These are phyloP conservation scores for Boletus rufocinnamomeus DNA, from an alignment of 768 basidiomycete genomes.

Conservation along the genomic window DNA sequence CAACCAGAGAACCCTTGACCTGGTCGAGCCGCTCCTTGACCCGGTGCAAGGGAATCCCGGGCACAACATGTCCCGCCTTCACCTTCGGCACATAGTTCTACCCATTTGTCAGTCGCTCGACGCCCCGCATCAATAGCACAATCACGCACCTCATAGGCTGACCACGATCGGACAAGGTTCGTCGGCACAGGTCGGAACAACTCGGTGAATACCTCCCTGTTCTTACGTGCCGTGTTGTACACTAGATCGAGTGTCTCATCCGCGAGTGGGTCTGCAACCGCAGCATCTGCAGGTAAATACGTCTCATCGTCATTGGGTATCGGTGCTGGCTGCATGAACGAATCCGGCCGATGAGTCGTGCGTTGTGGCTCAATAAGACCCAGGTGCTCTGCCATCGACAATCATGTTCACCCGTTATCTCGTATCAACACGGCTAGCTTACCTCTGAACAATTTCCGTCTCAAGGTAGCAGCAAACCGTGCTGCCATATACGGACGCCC, in stretches of 20 bases:
- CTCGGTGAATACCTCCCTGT: conserved; percentile 84
- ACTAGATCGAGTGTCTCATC: conserved; percentile 60
- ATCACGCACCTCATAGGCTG: conserved; percentile 66
- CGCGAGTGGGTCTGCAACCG: conserved; percentile 78
- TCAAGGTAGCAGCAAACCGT: conserved; percentile 81
- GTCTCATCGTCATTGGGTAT: conserved; percentile 68
- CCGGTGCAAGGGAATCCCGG: conserved; percentile 61
- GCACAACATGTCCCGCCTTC: conserved; percentile 79
- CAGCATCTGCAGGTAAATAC: conserved; percentile 52
- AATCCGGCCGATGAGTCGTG: conserved; percentile 39
- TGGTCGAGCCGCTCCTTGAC: conserved; percentile 75
- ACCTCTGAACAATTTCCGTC: conserved; percentile 85
- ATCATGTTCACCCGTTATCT: conserved; percentile 2
- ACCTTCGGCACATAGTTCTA: conserved; percentile 76
- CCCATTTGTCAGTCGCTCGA: conserved; percentile 10
- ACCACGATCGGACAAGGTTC: conserved; percentile 79
- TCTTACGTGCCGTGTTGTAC: conserved; percentile 71
- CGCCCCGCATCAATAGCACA: conserved; percentile 8
- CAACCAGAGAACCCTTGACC: conserved; percentile 73
- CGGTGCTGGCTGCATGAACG: conserved; percentile 83
- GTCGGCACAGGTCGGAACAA: conserved; percentile 86
- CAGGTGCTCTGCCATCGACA: conserved; percentile 64
- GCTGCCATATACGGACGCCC: conserved; percentile 70
- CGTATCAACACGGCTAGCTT: conserved; percentile 11
- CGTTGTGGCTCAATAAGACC: conserved; percentile 80